phyloP scores from a whole-genome alignment of 2,329 filamentous ascomycete species.

The Sporothrix euskadiensis region DNA sequence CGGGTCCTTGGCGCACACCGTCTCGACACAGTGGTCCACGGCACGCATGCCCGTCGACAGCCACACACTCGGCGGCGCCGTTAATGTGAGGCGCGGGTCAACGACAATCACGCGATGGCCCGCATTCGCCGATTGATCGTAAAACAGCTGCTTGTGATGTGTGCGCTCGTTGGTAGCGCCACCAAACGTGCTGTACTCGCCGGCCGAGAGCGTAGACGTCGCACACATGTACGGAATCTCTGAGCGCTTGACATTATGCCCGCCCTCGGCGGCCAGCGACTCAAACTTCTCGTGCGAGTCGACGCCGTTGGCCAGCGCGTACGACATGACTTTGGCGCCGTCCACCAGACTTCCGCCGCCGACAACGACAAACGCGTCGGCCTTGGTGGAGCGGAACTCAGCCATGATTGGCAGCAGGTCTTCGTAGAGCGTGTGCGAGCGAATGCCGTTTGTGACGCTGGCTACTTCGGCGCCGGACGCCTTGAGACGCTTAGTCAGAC shows the following conservation, averaged over 20 bases:
- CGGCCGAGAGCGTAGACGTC: slow-evolving; percentile 34
- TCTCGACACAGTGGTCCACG: slow-evolving; percentile 61
- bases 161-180: slow-evolving; percentile 34
- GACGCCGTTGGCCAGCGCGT: slow-evolving; percentile 33
- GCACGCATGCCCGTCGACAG: slow-evolving; percentile 58
- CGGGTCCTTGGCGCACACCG: slow-evolving; percentile 49
- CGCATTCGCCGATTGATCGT: slow-evolving; percentile 35
- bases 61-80: slow-evolving; percentile 55
- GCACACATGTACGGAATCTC: slow-evolving; percentile 32
- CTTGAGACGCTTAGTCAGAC: slow-evolving; percentile 26
- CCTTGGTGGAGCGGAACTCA: slow-evolving; percentile 25
- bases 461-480: slow-evolving; percentile 23
- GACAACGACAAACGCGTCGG: slow-evolving; percentile 32
- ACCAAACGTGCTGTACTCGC: slow-evolving; percentile 33
- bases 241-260: slow-evolving; percentile 19
- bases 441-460: slow-evolving; percentile 31
- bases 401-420: slow-evolving; percentile 31
- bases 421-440: slow-evolving; percentile 32
- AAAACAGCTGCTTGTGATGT: slow-evolving; percentile 32
- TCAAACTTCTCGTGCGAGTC: slow-evolving; percentile 29
- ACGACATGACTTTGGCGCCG: slow-evolving; percentile 32
- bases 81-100: slow-evolving; percentile 49
- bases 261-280: slow-evolving; percentile 20
- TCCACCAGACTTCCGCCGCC: slow-evolving; percentile 34
- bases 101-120: slow-evolving; percentile 53